Base-by-base conservation (phyloP, 805 yeast species). In the Hanseniaspora occidentalis region DNA sequence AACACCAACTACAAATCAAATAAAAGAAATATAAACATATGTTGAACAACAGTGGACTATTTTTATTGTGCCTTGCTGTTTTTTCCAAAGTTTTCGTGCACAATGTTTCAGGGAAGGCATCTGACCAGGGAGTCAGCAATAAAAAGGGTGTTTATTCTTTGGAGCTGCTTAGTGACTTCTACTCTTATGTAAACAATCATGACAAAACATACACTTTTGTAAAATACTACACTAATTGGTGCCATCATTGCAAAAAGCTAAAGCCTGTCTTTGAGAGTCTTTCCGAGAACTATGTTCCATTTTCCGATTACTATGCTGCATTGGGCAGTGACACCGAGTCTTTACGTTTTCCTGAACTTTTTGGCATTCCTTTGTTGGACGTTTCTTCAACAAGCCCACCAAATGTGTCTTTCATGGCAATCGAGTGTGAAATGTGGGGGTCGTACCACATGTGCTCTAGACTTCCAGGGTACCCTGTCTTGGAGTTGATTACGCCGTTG, bases 181-280 rank as follows among this genome's bases (percentile, higher is more conserved):
- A 56, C 36, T 54, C 57, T 22, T 43, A 44, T 7, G 50, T 47
- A 6, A 54, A 57, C 41, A 47, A 44, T 24, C 31, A 41, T 20
- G 46, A 44, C 10, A 46, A 49, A 17, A 43, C 57, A 6, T 60
- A 52, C 41, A 56, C 61, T 2, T 50, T 60, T 27, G 57, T 60
- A 2, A 60, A 60, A 35, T 59, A 56, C 48, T 77, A 70, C 50
- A 83, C 86, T 8, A 75, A 73, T 40, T 79, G 86, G 86, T 79
- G 86, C 56, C 62, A 75, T 27, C 84, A 79, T 54, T 79, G 86
- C 53, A 72, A 71, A 53, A 64, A 62, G 27, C 53, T 79, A 50
- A 66, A 64, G 54, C 84, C 84, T 5, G 61, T 65, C 2, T 67
- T 66, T 70, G 71, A 69, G 42, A 69, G 70, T 44, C 59, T 75